phyloP scores from a whole-genome alignment of 2,329 filamentous ascomycete genomes.

The Pseudonectria foliicola region DNA sequence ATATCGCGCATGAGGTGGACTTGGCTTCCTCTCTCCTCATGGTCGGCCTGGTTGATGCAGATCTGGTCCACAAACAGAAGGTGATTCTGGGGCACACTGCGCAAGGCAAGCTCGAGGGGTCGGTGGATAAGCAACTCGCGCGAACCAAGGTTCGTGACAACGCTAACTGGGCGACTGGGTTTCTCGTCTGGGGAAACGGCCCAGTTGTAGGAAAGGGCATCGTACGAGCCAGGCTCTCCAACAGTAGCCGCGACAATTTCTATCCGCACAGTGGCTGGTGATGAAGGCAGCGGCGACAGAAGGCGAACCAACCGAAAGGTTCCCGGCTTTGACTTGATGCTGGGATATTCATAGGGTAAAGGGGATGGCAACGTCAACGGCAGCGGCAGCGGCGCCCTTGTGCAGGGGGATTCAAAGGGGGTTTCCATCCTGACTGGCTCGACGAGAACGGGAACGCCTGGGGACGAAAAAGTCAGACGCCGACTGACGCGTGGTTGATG shows the following conservation, averaged over 20 bases:
- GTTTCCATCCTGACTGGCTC: too few species aligned
- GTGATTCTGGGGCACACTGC: conserved; percentile 5
- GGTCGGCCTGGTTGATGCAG: conserved; percentile 24
- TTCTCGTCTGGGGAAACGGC: conserved; percentile 4
- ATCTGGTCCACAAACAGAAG: conserved; percentile 26
- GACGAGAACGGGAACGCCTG: too few species aligned
- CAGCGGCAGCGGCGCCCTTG: too few species aligned
- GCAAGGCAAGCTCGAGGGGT: conserved; percentile 24
- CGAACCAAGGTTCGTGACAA: conserved; percentile 11
- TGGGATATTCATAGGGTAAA: too few species aligned
- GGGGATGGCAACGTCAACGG: too few species aligned
- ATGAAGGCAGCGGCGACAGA: too few species aligned
- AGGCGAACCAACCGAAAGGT: too few species aligned
- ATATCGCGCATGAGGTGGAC: conserved; percentile 24
- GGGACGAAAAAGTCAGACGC: too few species aligned
- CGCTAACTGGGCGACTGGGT: conserved; percentile 19
- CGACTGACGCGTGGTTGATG: too few species aligned
- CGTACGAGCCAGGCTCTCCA: conserved; percentile 12
- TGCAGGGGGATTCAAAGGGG: too few species aligned
- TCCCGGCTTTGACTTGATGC: too few species aligned
- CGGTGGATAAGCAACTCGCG: conserved; percentile 18
- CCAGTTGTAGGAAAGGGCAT: conserved; percentile 27
- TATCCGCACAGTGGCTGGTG: conserved; percentile 15
- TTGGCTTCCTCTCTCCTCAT: conserved; percentile 19
- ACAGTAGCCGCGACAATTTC: conserved; percentile 19